Base-by-base conservation (phyloP, 345 rosid genomes). In the Noccaea bulbosa region DNA sequence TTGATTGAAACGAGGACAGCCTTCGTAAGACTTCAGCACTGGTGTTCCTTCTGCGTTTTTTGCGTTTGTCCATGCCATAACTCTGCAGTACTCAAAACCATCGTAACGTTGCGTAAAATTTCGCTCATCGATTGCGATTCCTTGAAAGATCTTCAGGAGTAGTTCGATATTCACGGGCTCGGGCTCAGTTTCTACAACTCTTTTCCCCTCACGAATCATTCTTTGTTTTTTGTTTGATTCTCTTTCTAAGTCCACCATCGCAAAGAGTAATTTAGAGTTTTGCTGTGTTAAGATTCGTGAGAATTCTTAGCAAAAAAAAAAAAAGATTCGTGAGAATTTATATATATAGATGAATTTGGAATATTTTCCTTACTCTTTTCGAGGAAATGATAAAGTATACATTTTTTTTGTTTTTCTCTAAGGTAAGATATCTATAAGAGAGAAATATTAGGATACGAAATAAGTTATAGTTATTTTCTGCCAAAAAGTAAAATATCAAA, bases 51-150 rank as follows among this genome's bases (percentile, higher is more conserved):
- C 9, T 12, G 3, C 11, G 12, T 30, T 22, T 8, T 30, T 11
- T 16, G 22, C 11, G 15, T 60, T 1, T 16, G 48, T 30, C 67
- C 60, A 70, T 60, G 33, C 43, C 17, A 27, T 30, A 30, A 60
- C 43, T 70, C 32, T 41, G 22, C 50, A 49, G 51, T 7, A 40
- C 15, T 51, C 11, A 6, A 49, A n/a, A 35, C 32, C 67, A 2
- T 8, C 3, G 14, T 48, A 8, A 39, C 16, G 59, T 15, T 59
- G 39, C 14, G 24, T 12, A 69, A 11, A 39, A 17, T 10, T 20
- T 60, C 11, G 8, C 14, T 48, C 67, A 60, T 70, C 35, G 17
- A 6, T 32, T 33, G 20, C 50, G 50, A 14, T 11, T 16, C 35
- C 59, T 30, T 15, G 44, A 16, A 17, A 40, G 5, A 60, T 50